These are phyloP conservation scores for Serendipita indica DNA, from an alignment of 768 basidiomycete genomes.

Conservation along the genomic window DNA sequence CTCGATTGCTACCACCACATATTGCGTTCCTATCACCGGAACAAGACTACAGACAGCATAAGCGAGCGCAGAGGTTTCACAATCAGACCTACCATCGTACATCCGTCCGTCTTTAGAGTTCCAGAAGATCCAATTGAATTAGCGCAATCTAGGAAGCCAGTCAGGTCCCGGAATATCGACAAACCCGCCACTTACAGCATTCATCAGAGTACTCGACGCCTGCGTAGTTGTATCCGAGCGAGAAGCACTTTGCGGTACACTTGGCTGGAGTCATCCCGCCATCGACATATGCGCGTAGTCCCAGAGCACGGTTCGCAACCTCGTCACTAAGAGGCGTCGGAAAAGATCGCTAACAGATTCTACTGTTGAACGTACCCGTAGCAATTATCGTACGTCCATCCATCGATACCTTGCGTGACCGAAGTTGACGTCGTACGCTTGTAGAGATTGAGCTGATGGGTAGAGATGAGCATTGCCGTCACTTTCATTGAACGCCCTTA, in stretches of 20 bases:
- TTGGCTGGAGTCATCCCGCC: conserved; percentile 34
- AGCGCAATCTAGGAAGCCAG: conserved; percentile 51
- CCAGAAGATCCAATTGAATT: conserved; percentile 32
- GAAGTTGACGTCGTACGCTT: not conserved
- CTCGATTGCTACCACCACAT: conserved; percentile 54
- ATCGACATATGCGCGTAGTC: conserved; percentile 21
- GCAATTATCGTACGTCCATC: not conserved
- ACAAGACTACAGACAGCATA: not conserved
- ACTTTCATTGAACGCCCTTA: not conserved
- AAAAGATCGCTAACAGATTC: not conserved
- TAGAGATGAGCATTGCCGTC: not conserved
- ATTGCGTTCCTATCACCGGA: not conserved
- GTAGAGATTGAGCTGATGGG: not conserved
- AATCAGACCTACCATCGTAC: conserved; percentile 57
- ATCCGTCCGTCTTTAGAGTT: conserved; percentile 34
- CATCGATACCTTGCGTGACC: not conserved
- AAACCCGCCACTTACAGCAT: conserved; percentile 41
- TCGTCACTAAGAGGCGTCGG: not conserved
- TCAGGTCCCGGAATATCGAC: no score
- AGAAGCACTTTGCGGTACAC: conserved; percentile 34
- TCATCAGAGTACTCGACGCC: conserved; percentile 35
- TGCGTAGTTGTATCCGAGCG: conserved; percentile 27
- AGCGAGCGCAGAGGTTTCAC: conserved; percentile 32
- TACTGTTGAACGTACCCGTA: not conserved
- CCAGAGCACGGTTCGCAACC: not conserved